Conservation (phyloP, 352 stramenopile species). For the Phytophthora idaei region DNA sequence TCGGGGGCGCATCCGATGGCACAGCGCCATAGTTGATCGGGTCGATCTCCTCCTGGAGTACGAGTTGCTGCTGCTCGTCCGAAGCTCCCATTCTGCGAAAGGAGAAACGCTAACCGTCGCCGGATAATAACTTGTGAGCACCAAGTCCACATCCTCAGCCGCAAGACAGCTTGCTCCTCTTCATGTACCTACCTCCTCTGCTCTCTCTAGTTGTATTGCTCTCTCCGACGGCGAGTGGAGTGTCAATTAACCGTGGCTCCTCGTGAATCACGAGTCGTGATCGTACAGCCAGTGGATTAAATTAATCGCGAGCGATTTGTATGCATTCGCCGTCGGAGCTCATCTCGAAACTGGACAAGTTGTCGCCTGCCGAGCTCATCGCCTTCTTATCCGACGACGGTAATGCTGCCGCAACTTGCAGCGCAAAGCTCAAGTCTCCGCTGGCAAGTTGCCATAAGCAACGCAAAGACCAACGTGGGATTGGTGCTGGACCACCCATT, state of each 20-base stretch:
- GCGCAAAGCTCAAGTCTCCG: neutral
- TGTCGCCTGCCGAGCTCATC: neutral
- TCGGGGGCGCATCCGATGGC: slow-evolving; percentile 7
- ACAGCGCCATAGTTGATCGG: slow-evolving; percentile 26
- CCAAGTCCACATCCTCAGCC: slow-evolving; percentile 13
- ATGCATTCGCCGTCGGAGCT: neutral
- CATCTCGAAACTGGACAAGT: slow-evolving; percentile 10
- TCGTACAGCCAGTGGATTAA: slow-evolving; percentile 12
- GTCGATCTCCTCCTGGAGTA: slow-evolving; percentile 15
- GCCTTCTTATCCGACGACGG: slow-evolving; percentile 31
- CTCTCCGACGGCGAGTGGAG: slow-evolving; percentile 19
- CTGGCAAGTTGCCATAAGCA: slow-evolving; percentile 2
- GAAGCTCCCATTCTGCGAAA: slow-evolving; percentile 22
- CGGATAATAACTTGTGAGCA: slow-evolving; percentile 24
- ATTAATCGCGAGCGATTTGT: slow-evolving; percentile 27
- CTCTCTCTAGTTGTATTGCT: neutral
- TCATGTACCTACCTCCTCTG: neutral
- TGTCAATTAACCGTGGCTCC: neutral
- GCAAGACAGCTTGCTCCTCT: neutral
- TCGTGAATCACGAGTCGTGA: neutral
- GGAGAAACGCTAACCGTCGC: slow-evolving; percentile 8
- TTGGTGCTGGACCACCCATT: slow-evolving; percentile 9
- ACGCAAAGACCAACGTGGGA: slow-evolving; percentile 1
- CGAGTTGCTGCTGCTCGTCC: slow-evolving; percentile 30
- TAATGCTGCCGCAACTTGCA: slow-evolving; percentile 3